Conservation (phyloP, 495 filamentous ascomycete species). For the Sabuloglossum arenarium region DNA sequence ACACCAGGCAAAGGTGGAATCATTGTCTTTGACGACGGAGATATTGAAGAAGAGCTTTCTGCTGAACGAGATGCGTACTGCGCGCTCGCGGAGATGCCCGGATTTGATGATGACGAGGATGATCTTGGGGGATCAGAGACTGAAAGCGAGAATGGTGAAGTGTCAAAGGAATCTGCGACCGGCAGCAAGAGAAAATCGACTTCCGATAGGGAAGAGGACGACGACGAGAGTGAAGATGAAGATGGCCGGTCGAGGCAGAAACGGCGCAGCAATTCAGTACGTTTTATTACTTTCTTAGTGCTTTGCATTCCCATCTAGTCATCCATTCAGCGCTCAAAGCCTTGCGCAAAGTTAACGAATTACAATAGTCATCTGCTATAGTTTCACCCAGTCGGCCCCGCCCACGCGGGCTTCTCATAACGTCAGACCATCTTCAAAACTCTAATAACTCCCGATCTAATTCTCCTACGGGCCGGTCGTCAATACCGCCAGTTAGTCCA, state of each 20-base stretch:
- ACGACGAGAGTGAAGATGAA: conserved; percentile 40
- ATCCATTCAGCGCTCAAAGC: neutral
- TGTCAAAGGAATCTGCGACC: conserved; percentile 17
- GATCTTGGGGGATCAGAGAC: conserved; percentile 15
- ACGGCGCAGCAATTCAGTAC: conserved; percentile 61
- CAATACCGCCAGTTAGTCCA: conserved; percentile 28
- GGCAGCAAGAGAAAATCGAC: conserved; percentile 63
- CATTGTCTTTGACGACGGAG: conserved; percentile 86
- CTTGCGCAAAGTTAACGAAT: conserved; percentile 7
- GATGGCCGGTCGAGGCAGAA: conserved; percentile 53
- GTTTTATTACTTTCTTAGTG: conserved; percentile 9
- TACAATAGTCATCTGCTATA: conserved; percentile 35
- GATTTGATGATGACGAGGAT: conserved; percentile 53
- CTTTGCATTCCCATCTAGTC: neutral
- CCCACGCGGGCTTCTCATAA: conserved; percentile 12
- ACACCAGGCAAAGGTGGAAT: conserved; percentile 63
- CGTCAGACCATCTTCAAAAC: conserved; percentile 3
- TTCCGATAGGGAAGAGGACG: conserved; percentile 51
- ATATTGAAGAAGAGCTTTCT: conserved; percentile 72
- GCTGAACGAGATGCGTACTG: conserved; percentile 63
- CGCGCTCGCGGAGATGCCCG: conserved; percentile 71
- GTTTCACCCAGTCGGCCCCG: conserved; percentile 25
- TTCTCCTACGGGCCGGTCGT: conserved; percentile 18
- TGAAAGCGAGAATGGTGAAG: conserved; percentile 24
- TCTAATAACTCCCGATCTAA: conserved; percentile 29